A percentile compares a stretch with the other conserved stretches of the same genome.
phyloP scores from a whole-genome alignment of 306 rosid species.

The Sindora glabra region DNA sequence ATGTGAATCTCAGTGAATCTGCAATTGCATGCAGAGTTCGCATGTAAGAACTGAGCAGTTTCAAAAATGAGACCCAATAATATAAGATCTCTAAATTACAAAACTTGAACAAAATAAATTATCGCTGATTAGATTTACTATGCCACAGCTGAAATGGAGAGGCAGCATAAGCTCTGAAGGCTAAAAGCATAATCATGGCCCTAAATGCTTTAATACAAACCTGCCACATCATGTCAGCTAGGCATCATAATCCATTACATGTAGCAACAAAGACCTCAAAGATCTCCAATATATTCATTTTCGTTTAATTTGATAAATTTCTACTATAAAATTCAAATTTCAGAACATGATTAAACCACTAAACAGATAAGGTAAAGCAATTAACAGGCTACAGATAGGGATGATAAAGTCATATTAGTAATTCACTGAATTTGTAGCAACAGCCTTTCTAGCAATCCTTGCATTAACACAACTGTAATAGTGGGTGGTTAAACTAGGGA shows the following conservation, averaged over 20 bases:
- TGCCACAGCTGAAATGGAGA: not conserved
- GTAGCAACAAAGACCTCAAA: not conserved
- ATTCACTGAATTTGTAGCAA: no score
- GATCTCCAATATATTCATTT: not conserved
- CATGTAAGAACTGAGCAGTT: not conserved
- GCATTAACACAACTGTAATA: no score
- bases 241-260: not conserved
- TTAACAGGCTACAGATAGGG: not conserved
- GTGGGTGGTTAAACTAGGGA: no score
- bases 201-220: not conserved
- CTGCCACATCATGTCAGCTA: not conserved
- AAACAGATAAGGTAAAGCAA: not conserved
- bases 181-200: not conserved
- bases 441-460: no score
- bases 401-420: no score
- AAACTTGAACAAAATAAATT: not conserved
- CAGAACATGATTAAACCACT: not conserved
- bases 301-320: not conserved
- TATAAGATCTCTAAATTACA: not conserved
- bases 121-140: not conserved
- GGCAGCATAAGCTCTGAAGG: not conserved
- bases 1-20: constrained; percentile 87
- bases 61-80: not conserved
- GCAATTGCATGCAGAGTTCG: constrained; percentile 35
- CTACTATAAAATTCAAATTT: not conserved